Evolutionary conservation across 2,329 filamentous ascomycete genomes (phyloP).

Genomic region (Penicillium capsulatum): DNA sequence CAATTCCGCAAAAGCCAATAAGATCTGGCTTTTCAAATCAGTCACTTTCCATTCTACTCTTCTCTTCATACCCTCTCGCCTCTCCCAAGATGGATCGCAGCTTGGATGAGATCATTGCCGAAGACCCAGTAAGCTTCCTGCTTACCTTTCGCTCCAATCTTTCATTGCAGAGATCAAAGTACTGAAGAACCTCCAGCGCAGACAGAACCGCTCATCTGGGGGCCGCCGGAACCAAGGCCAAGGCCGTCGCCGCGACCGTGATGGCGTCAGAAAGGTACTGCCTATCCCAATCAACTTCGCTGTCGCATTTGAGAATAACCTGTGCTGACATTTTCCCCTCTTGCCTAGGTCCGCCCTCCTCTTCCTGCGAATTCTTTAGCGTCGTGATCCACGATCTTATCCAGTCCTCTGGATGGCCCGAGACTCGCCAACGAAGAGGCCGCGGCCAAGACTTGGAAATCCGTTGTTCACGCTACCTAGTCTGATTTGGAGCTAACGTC

Average conservation of each 20-base stretch:
- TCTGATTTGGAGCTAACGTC: constrained; percentile 45
- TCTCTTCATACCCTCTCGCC: constrained; percentile 3
- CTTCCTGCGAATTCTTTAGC: constrained; percentile 34
- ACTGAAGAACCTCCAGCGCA: constrained; percentile 12
- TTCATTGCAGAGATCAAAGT: not conserved
- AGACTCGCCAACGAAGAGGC: constrained; percentile 23
- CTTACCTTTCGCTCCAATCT: constrained; percentile 3
- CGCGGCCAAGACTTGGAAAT: constrained; percentile 30
- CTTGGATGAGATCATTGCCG: constrained; percentile 61
- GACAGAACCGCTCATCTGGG: constrained; percentile 26
- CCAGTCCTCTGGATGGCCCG: constrained; percentile 24
- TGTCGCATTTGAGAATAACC: constrained; percentile 1
- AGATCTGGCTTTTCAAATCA: not conserved
- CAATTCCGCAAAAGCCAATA: not conserved
- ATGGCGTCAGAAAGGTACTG: constrained; percentile 83
- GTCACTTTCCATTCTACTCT: not conserved
- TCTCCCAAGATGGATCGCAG: constrained; percentile 55
- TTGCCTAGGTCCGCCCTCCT: constrained; percentile 46
- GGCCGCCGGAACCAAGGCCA: constrained; percentile 44
- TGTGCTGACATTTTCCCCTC: constrained; percentile 11
- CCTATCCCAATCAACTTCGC: not conserved
- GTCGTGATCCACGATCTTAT: constrained; percentile 31
- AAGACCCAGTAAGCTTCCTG: constrained; percentile 51
- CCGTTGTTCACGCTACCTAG: constrained; percentile 32
- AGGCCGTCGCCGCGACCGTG: constrained; percentile 71